Evolutionary conservation across 805 yeast genomes (phyloP), one percentile per base, ranked within the genome.

Genomic region (Cyberlindnera mississippiensis): DNA sequence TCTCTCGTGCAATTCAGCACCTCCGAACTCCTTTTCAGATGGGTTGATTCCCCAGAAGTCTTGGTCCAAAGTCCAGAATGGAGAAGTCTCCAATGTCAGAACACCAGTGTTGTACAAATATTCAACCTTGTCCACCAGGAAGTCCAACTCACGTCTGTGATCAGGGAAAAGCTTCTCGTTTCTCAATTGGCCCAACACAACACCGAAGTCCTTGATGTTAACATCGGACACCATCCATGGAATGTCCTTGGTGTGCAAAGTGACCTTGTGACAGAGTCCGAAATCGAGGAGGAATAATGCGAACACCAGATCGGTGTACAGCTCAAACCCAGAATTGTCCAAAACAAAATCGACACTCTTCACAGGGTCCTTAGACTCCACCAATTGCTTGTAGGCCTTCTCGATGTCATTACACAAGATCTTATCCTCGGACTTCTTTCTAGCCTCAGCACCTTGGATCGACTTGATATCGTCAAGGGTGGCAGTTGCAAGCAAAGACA

Each of bases 181-280:
- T 20, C 55, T 60, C 52, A 90, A 65, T 54, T 85, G 86, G 11
- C 63, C 52, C 14, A 86, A 49, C 39, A 87, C 68, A 24, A 72
- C 58, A 35, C 70, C 68, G 46, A 87, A 79, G 64, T 93, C 99
- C 56, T 80, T 80, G 22, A 86, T 76, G 79, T 89, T 80, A 8
- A 93, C 95, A 63, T 93, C 99, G 52, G 96, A 86, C 15, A 93
- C 98, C 82, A 93, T 91, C 95, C 98, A 93, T 27, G 98, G 97
- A 45, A 89, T 76, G 38, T 80, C 78, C 63, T 93, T 93, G 50
- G 95, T 88, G 63, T 93, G 99, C 48, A 90, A 70, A 15, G 79
- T 82, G 46, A 91, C 77, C 42, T 75, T 68, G 17, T 69, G 66
- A 13, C 78, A 81, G 17, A 90, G 60, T n/a, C 76, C 75, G 13